Evolutionary conservation across 352 stramenopile genomes (phyloP), one percentile per base, ranked within the genome.

Genomic region (Globisporangium middletonii): DNA sequence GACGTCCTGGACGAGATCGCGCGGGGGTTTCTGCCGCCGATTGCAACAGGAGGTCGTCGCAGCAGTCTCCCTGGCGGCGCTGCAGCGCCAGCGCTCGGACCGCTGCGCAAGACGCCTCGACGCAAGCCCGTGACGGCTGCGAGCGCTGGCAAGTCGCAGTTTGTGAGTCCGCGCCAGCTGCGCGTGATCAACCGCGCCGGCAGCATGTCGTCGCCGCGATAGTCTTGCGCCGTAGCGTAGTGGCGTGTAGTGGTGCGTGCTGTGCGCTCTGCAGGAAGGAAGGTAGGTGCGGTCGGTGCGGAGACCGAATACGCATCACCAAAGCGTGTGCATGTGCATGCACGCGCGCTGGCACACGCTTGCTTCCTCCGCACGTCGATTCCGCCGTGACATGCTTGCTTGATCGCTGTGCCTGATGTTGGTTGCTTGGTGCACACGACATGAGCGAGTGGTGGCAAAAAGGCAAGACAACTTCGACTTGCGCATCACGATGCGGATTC

Each of bases 101-200:
- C 68, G 9, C 38, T 83, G 52, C 66, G 75, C 28, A 82, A 77
- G 59, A 85, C 75, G 33, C 72, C 71, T 43, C 70, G 71, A 19
- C 75, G 75, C 35, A 78, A 80, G 55, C 75, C 72, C 7, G 63
- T 82, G 48, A 82, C 64, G 18, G 69, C 55, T 1, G 59, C 60
- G n/a, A 80, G 63, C 19, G 75, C 75, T 2, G 75, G 75, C 12
- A 69, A 72, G 18, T 72, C 71, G 48, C 50, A 64, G 18, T 55
- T 71, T 41, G 59, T 73, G 47, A 84, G 75, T 63, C 75, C 75
- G 26, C 71, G 74, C 9, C 63, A 77, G 44, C 62, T 75, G 48
- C 72, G 69, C 4, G 49, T 81, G 41, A 57, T 63, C 51, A 61
- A 48, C 41, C 27, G 41, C 19, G 65, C 67, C 18, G 63, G 33